phyloP scores from a whole-genome alignment of 2,329 filamentous ascomycete genomes.

The Cladophialophora yegresii region DNA sequence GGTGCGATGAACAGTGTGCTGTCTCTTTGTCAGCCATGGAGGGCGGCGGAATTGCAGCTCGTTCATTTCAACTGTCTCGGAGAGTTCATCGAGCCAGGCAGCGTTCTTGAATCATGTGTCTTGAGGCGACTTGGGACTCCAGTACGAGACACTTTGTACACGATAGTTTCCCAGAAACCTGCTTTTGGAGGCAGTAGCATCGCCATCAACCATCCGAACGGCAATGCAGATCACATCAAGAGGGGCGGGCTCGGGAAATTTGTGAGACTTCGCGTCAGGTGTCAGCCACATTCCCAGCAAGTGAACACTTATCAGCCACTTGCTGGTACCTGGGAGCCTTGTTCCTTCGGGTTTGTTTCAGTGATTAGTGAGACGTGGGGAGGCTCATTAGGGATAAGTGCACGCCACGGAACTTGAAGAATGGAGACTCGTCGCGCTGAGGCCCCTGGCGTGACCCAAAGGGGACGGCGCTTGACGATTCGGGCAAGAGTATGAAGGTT shows the following conservation, averaged over 20 bases:
- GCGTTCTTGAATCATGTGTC: background rate
- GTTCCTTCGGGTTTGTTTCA: constrained; percentile 4
- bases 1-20: background rate
- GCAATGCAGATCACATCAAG: constrained; percentile 9
- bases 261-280: constrained; percentile 9
- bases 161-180: background rate
- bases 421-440: constrained; percentile 1
- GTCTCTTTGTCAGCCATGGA: background rate
- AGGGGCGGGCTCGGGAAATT: constrained; percentile 10
- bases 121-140: background rate
- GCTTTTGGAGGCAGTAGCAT: background rate
- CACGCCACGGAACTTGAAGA: constrained; percentile 7
- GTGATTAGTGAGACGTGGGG: constrained; percentile 10
- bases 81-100: background rate
- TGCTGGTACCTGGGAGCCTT: constrained; percentile 11
- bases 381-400: constrained; percentile 8
- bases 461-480: constrained; percentile 14
- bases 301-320: constrained; percentile 7
- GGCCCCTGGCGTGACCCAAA: constrained; percentile 3
- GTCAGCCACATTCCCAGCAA: constrained; percentile 6
- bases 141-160: background rate
- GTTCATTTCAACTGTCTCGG: background rate
- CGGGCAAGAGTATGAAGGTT: constrained; percentile 4
- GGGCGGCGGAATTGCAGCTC: background rate
- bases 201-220: background rate